These are phyloP conservation scores for Sarocladiaceae sp. DNA, from an alignment of 2,329 filamentous ascomycete species.

Conservation along the genomic window DNA sequence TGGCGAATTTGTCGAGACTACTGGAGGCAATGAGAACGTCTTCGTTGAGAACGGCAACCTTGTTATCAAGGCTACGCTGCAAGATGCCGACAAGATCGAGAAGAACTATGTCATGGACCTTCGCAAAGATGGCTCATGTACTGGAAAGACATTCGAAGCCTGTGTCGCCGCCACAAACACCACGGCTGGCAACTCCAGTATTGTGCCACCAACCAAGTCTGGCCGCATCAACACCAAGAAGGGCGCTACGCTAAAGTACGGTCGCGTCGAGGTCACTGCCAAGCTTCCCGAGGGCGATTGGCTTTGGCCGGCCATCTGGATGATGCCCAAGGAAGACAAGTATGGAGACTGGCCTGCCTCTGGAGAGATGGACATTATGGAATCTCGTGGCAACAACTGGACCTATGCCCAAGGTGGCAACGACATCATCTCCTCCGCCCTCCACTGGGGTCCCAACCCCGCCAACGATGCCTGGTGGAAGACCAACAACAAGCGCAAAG, in stretches of 20 bases:
- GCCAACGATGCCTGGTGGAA: conserved; percentile 77
- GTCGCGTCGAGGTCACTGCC: conserved; percentile 75
- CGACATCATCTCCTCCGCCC: conserved; percentile 72
- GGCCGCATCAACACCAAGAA: conserved; percentile 73
- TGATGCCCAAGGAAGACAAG: conserved; percentile 68
- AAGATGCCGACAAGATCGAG: conserved; percentile 62
- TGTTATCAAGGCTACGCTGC: conserved; percentile 72
- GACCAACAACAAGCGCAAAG: conserved; percentile 72
- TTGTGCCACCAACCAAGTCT: conserved; percentile 74
- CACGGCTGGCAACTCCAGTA: conserved; percentile 64
- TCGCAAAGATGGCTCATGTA: conserved; percentile 61
- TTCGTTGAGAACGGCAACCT: conserved; percentile 67
- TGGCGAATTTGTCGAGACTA: conserved; percentile 77
- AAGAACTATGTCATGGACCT: conserved; percentile 67
- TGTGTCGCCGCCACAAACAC: conserved; percentile 72
- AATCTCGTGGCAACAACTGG: conserved; percentile 79
- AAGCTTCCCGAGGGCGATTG: conserved; percentile 75
- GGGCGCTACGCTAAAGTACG: conserved; percentile 70
- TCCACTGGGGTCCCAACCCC: conserved; percentile 76
- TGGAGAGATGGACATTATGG: conserved; percentile 80
- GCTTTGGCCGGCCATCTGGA: conserved; percentile 92
- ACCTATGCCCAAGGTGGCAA: conserved; percentile 73
- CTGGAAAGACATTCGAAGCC: conserved; percentile 47
- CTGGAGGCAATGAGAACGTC: conserved; percentile 66
- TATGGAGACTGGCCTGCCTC: conserved; percentile 77